Evolutionary conservation across 306 rosid genomes (phyloP).

Genomic region (Quercus wislizeni): DNA sequence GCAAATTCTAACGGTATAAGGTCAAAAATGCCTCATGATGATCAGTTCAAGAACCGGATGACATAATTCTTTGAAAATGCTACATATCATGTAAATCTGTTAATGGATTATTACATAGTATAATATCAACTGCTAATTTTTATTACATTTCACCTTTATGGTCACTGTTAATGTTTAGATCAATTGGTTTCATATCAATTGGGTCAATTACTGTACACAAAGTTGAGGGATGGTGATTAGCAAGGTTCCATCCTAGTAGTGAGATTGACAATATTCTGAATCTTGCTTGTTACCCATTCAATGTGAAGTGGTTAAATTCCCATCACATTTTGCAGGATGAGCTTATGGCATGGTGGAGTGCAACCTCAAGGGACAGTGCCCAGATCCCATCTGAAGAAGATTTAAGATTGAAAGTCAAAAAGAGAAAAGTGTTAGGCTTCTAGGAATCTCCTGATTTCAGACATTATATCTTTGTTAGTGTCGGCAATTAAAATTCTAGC

Average conservation of each 20-base stretch:
- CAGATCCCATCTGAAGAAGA: conserved; percentile 57
- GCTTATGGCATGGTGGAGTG: conserved; percentile 84
- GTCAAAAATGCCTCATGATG: no score
- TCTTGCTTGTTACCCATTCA: neutral
- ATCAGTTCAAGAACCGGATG: no score
- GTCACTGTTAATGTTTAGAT: no score
- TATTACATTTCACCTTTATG: no score
- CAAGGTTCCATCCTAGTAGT: neutral
- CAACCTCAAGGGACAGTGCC: conserved; percentile 39
- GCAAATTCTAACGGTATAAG: neutral
- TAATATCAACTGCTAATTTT: neutral
- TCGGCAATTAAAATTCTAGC: neutral
- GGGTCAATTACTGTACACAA: neutral
- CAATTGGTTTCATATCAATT: neutral
- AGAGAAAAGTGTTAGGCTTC: conserved; percentile 57
- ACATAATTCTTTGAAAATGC: neutral
- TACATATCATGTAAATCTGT: neutral
- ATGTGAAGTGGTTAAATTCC: conserved; percentile 10
- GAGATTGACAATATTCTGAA: neutral
- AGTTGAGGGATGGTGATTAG: neutral
- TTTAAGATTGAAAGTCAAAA: conserved; percentile 44
- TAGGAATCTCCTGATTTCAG: conserved; percentile 19
- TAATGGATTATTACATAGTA: neutral
- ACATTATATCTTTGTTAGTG: neutral
- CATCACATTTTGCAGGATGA: conserved; percentile 63